Evolutionary conservation across 257 asterid genomes (phyloP).

Genomic region (Salvia splendens): DNA sequence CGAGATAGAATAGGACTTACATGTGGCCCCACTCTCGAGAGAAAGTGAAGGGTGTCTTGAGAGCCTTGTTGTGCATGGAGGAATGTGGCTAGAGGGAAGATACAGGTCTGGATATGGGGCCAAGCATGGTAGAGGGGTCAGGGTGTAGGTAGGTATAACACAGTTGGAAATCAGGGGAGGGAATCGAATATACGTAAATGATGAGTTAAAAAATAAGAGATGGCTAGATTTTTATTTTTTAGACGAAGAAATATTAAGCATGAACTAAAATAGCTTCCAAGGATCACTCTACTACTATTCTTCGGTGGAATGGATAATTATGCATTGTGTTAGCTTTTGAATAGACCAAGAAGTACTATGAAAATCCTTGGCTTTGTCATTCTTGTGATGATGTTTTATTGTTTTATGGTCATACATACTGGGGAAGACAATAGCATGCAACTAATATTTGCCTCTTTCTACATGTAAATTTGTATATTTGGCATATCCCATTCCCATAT

Average conservation of each 20-base stretch:
- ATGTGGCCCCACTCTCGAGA: not conserved
- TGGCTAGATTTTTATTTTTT: not conserved
- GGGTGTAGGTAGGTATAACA: not conserved
- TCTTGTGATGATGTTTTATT: not conserved
- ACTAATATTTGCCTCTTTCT: not conserved
- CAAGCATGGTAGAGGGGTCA: not conserved
- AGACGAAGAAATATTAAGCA: not conserved
- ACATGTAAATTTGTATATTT: not conserved
- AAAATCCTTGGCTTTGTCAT: not conserved
- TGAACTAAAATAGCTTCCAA: not conserved
- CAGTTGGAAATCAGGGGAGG: not conserved
- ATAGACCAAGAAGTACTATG: not conserved
- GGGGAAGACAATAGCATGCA: not conserved
- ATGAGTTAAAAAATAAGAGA: not conserved
- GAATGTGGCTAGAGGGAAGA: constrained; percentile 1
- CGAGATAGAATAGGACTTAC: not conserved
- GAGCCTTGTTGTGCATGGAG: not conserved
- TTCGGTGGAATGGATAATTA: not conserved
- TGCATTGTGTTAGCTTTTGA: not conserved
- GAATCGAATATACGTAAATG: not conserved
- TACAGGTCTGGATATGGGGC: not conserved
- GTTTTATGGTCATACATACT: not conserved
- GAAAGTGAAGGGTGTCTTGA: not conserved
- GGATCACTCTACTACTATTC: not conserved
- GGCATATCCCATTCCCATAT: not conserved